Percentiles rank a stretch among this genome's conserved stretches.
Conservation (phyloP, 441 rosid species). For the Melastoma candidum region DNA sequence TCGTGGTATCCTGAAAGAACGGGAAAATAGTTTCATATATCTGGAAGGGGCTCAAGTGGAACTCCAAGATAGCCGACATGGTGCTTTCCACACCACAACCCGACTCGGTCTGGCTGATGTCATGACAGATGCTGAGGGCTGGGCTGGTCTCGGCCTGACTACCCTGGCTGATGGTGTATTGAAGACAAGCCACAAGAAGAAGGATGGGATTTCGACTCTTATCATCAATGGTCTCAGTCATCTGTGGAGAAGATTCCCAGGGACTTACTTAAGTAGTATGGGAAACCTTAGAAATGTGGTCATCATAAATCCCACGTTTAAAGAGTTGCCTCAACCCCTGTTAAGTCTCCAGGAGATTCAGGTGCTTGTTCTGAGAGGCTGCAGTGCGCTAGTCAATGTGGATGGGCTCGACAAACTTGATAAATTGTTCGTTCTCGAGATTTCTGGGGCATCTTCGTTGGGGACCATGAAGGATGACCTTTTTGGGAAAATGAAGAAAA, state of each 20-base stretch:
- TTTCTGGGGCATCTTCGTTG: slow-evolving; percentile 37
- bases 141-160: slow-evolving; percentile 28
- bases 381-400: slow-evolving; percentile 22
- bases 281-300: slow-evolving; percentile 29
- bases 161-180: slow-evolving; percentile 39
- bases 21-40: slow-evolving; percentile 27
- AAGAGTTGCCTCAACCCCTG: slow-evolving; percentile 15
- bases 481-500: slow-evolving; percentile 20
- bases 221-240: slow-evolving; percentile 33
- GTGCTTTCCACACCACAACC: slow-evolving; percentile 22
- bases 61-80: slow-evolving; percentile 20
- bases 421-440: slow-evolving; percentile 33
- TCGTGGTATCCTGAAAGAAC: slow-evolving; percentile 35
- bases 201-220: slow-evolving; percentile 24
- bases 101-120: slow-evolving; percentile 28
- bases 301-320: slow-evolving; percentile 30
- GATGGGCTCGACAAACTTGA: slow-evolving; percentile 18
- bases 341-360: slow-evolving; percentile 12
- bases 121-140: slow-evolving; percentile 8
- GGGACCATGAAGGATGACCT: slow-evolving; percentile 17
- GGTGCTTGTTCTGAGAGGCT: slow-evolving; percentile 44
- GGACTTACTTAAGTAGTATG: slow-evolving; percentile 16
- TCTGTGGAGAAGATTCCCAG: slow-evolving; percentile 23
- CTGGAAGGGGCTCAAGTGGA: slow-evolving; percentile 26
- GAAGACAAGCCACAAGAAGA: slow-evolving; percentile 21